Evolutionary conservation across 106 monocot genomes (phyloP).

Genomic region (Allium sativum): DNA sequence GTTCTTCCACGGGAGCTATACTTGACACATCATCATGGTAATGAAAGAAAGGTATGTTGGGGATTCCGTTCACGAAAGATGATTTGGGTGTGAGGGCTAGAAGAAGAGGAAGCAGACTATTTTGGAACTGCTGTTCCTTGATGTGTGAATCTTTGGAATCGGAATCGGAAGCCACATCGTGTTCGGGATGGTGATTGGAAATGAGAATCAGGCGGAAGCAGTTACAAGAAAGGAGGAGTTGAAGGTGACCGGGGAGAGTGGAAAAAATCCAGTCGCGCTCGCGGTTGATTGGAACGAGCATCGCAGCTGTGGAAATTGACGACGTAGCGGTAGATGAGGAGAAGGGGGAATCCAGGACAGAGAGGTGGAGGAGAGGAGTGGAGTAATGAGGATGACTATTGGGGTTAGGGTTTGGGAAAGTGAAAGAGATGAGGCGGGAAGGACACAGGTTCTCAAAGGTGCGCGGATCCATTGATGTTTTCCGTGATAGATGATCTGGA

Average conservation of each 20-base stretch:
- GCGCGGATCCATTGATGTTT: background rate
- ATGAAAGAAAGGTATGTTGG: constrained; percentile 50
- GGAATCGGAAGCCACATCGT: constrained; percentile 21
- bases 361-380: constrained; percentile 34
- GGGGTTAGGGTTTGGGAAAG: constrained; percentile 42
- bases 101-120: constrained; percentile 42
- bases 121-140: constrained; percentile 8
- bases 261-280: constrained; percentile 76
- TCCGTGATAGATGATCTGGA: no score
- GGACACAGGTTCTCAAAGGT: constrained; percentile 38
- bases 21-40: constrained; percentile 62
- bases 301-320: constrained; percentile 28
- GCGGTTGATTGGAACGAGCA: constrained; percentile 58
- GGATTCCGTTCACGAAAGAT: constrained; percentile 20
- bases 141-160: background rate
- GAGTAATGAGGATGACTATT: background rate
- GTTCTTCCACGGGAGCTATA: constrained; percentile 26
- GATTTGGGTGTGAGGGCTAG: constrained; percentile 53
- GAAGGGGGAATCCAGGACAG: constrained; percentile 64
- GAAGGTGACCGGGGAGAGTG: constrained; percentile 45
- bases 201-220: constrained; percentile 74
- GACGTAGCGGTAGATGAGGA: constrained; percentile 6
- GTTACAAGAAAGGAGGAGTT: constrained; percentile 48
- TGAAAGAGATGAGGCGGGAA: constrained; percentile 48
- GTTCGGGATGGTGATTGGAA: constrained; percentile 16